Base-by-base conservation (phyloP, 2,329 filamentous ascomycete species). In the Metarhizium robertsii region DNA sequence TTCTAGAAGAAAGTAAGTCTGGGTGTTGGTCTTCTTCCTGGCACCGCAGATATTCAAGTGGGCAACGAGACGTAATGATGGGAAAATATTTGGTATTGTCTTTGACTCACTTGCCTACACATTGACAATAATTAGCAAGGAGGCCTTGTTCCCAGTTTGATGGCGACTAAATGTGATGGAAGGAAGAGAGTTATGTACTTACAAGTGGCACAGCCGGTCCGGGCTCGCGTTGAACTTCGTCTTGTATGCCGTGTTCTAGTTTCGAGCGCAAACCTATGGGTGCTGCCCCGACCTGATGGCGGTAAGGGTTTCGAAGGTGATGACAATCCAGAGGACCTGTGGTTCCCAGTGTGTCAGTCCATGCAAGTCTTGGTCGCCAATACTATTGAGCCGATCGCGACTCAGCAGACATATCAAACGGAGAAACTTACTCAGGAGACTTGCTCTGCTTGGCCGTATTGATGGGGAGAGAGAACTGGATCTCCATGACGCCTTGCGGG, bases 191-290 rank as follows among this genome's bases (percentile, higher is more conserved):
- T n/a, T 40, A 13, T 36, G 2, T 51, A 66, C 68, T 67, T 60
- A 73, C 70, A 73, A 14, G 69, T 72, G 36, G 58, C 61, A 53
- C 70, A 73, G 36, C 70, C 70, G 14, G 70, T 71, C 18, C 70
- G 70, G 16, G 70, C 69, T 45, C 70, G 66, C 2, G 67, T 69
- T 11, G 70, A 71, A 58, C 70, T 72, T 25, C 70, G 67, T 14
- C 70, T 64, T 6, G 70, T 73, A 55, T 73, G 70, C 53, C 69
- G 64, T 7, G 68, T 66, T 53, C 69, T 62, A 6, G 70, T 62
- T 40, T 71, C 69, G 42, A 73, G 68, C 2, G 70, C 70, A 61
- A 73, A 73, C 16, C 68, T 64, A 65, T 71, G 67, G 8, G 67
- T 70, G 16, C 66, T 64, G 34, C 64, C 64, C 51, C 58, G 61